Evolutionary conservation across 2,329 filamentous ascomycete genomes (phyloP), one percentile per base, ranked within the genome.

Genomic region (Lecanicillium sp.): DNA sequence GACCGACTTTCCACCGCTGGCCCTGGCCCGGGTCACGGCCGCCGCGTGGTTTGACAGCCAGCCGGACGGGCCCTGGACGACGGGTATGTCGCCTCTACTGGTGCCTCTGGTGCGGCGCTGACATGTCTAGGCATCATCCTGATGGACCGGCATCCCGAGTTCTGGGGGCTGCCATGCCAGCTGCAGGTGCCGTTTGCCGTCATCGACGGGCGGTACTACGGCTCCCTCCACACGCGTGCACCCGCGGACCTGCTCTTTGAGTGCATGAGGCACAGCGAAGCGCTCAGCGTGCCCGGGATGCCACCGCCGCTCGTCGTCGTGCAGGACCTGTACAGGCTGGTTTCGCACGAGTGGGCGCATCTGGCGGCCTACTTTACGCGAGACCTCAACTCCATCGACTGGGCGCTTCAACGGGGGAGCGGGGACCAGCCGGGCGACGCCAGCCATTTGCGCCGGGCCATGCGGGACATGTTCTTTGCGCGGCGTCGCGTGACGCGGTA

Each of bases 381-480:
- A 8, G 42, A 42, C n/a, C 42, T 42, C 29, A 44, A 44, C 22
- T 35, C 39, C 4, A 44, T 44, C 11, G 42, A 44, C 30, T 44
- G 42, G 39, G 39, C 38, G 8, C 19, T 44, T n/a, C 42, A 44
- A 19, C 35, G 37, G 14, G 42, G 42, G 15, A 29, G 36, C 16
- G 39, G 42, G 11, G 19, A 30, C n/a, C 7, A 38, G 4, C 29
- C 29, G 8, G 28, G 13, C 32, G 17, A 33, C 13, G 29, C 33
- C 5, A 29, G 42, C 16, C 37, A 39, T 6, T 39, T 44, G 15
- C 40, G 33, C 27, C 18, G 18, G 13, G 31, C 35, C n/a, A 44
- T 44, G 42, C 42, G 39, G 15, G 33, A 41, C 29, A 29, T 44
- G 31, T 44, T 41, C 22, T 37, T 44, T n/a, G 35, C 35, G 17